These are phyloP conservation scores for Plenodomus tracheiphilus DNA, from an alignment of 2,329 filamentous ascomycete species.

Conservation along the genomic window DNA sequence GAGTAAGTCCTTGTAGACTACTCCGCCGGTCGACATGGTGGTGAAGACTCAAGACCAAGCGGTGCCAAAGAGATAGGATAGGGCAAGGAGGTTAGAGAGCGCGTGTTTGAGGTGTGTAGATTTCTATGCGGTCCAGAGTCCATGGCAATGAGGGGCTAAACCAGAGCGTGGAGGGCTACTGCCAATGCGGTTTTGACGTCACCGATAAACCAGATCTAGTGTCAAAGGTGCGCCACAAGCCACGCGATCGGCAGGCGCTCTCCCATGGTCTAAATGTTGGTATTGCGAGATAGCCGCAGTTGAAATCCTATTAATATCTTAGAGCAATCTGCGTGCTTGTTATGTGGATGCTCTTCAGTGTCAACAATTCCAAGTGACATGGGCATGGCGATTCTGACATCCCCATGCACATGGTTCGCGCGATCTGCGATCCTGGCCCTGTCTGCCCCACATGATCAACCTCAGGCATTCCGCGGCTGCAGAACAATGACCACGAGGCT, in stretches of 20 bases:
- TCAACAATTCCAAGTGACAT: neutral
- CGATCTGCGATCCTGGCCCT: no score
- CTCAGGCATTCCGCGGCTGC: neutral
- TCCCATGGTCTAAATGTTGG: neutral
- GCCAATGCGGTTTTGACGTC: slow-evolving; percentile 9
- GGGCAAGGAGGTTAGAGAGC: neutral
- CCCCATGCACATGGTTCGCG: neutral
- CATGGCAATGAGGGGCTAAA: neutral
- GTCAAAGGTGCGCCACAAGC: neutral
- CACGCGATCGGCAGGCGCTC: neutral
- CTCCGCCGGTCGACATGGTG: slow-evolving; percentile 36
- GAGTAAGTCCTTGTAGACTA: slow-evolving; percentile 43
- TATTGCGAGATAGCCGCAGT: neutral
- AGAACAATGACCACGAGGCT: neutral
- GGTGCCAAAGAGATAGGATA: neutral
- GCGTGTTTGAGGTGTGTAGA: neutral
- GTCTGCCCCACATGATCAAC: neutral
- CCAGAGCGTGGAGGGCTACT: slow-evolving; percentile 7
- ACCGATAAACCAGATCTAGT: slow-evolving; percentile 13
- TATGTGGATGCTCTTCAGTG: neutral
- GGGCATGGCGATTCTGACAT: neutral
- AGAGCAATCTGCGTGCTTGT: neutral
- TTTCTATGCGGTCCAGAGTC: neutral
- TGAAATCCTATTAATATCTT: neutral
- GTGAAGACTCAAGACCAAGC: slow-evolving; percentile 1